These are phyloP conservation scores for Lachancea thermotolerans DNA, from an alignment of 805 yeast genomes.

Conservation along the genomic window DNA sequence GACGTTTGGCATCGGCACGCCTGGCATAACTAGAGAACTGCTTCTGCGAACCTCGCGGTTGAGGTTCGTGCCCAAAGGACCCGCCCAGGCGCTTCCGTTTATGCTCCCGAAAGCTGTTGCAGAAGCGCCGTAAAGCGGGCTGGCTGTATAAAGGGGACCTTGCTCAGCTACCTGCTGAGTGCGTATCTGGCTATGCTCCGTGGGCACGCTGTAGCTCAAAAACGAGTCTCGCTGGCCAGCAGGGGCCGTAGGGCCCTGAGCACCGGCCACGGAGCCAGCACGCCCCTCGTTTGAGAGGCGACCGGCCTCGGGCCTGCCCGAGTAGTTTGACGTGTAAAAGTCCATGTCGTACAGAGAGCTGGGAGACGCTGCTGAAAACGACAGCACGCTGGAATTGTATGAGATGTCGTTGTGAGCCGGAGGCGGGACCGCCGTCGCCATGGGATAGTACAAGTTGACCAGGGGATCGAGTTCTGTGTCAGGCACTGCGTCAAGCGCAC, in stretches of 20 bases:
- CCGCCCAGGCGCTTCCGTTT: background rate
- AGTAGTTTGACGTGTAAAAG: conserved; percentile 3
- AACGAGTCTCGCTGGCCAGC: background rate
- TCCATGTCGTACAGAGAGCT: conserved; percentile 6
- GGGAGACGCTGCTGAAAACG: conserved; percentile 3
- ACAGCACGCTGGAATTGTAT: background rate
- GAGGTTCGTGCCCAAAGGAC: background rate
- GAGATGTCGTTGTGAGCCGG: background rate
- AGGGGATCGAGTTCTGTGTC: conserved; percentile 2
- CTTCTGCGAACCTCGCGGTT: background rate
- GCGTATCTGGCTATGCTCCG: too few species aligned
- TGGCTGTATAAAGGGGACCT: too few species aligned
- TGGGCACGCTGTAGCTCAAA: too few species aligned
- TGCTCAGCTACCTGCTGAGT: too few species aligned
- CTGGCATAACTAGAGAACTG: background rate
- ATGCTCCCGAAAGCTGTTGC: too few species aligned
- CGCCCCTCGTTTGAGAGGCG: background rate
- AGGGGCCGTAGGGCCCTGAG: background rate
- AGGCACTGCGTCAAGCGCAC: background rate
- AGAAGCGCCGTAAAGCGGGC: too few species aligned
- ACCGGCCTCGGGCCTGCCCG: background rate
- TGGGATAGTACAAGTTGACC: conserved; percentile 6
- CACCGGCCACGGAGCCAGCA: background rate
- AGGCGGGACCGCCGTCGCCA: conserved; percentile 7
- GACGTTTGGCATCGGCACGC: background rate